Conservation (phyloP, 495 filamentous ascomycete genomes). For the Chlorociboria aeruginascens region DNA sequence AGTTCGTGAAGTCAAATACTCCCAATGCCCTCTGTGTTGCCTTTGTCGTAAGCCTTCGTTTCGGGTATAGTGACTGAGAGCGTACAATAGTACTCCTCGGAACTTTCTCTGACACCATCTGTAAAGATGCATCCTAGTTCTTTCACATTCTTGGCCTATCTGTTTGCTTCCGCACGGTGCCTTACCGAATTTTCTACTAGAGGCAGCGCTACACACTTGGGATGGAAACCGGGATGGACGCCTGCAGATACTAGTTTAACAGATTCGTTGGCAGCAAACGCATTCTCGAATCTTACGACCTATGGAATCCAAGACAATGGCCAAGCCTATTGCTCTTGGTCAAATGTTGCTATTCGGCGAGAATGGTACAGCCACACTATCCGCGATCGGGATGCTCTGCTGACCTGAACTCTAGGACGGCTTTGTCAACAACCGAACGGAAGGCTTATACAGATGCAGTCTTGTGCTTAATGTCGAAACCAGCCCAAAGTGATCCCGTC, state of each 20-base stretch:
- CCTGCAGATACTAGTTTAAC: constrained; percentile 13
- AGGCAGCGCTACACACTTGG: too few species aligned
- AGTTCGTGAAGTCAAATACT: too few species aligned
- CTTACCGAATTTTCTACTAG: too few species aligned
- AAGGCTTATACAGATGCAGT: constrained; percentile 50
- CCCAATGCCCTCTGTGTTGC: too few species aligned
- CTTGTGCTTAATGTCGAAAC: constrained; percentile 46
- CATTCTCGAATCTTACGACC: constrained; percentile 12
- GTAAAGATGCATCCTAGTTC: too few species aligned
- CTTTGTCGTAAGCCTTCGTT: too few species aligned
- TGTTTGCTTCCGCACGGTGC: too few species aligned
- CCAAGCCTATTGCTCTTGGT: constrained; percentile 28
- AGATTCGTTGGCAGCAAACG: constrained; percentile 14
- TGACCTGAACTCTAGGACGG: constrained; percentile 23
- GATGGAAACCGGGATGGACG: neutral
- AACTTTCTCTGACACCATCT: too few species aligned
- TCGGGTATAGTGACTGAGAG: too few species aligned
- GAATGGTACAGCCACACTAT: constrained; percentile 27
- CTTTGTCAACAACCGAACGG: constrained; percentile 27
- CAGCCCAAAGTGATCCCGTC: constrained; percentile 29
- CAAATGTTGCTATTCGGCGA: constrained; percentile 29
- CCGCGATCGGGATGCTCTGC: neutral
- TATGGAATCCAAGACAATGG: constrained; percentile 15
- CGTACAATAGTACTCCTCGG: too few species aligned
- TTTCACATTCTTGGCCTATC: too few species aligned